These are phyloP conservation scores for Eimeria mitis DNA, from an alignment of 169 alveolate species.

Conservation along the genomic window DNA sequence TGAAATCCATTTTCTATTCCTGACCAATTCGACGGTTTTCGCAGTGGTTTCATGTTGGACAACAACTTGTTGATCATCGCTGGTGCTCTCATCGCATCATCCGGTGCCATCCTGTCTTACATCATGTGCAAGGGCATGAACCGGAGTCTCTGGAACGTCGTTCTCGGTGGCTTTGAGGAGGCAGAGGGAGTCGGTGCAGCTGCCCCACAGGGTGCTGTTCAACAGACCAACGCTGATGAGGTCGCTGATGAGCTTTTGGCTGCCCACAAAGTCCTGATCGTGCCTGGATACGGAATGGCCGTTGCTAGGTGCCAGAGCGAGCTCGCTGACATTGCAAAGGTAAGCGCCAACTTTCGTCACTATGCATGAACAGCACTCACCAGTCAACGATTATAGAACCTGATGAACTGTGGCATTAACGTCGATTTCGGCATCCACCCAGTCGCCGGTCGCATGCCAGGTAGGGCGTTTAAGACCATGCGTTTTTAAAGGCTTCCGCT, in stretches of 20 bases:
- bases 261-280: slow-evolving; percentile 92
- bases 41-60: slow-evolving; percentile 89
- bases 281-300: slow-evolving; percentile 98
- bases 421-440: slow-evolving; percentile 98
- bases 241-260: slow-evolving; percentile 92
- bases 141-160: slow-evolving; percentile 92
- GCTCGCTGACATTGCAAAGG: slow-evolving; percentile 82
- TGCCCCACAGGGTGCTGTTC: slow-evolving; percentile 80
- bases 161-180: slow-evolving; percentile 95
- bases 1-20: background rate
- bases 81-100: slow-evolving; percentile 97
- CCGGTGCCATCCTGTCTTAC: slow-evolving; percentile 97
- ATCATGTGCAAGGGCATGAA: slow-evolving; percentile 97
- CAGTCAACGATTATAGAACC: slow-evolving; percentile 44
- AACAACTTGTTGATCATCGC: slow-evolving; percentile 94
- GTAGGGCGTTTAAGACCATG: background rate
- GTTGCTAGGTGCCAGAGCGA: slow-evolving; percentile 85
- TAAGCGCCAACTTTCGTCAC: background rate
- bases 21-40: background rate
- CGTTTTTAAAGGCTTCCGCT: background rate
- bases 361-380: background rate
- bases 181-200: slow-evolving; percentile 84
- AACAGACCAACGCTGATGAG: slow-evolving; percentile 82
- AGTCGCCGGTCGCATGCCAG: slow-evolving; percentile 98
- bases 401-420: slow-evolving; percentile 89